Base-by-base conservation (phyloP, 768 basidiomycete genomes). In the Xerocomus brunneocitrinus region DNA sequence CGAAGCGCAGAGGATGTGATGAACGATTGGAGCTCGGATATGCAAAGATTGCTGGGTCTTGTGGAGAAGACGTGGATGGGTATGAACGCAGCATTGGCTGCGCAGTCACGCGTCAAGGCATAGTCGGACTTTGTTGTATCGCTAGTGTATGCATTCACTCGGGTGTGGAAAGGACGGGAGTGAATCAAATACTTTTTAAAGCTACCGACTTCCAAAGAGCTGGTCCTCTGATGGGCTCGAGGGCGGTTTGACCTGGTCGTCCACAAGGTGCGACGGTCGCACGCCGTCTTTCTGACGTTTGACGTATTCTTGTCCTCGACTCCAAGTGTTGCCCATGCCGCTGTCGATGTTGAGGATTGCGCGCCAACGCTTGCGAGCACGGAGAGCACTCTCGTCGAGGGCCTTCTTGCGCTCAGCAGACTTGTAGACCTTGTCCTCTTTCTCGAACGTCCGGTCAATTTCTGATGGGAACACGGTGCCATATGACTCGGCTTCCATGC, bases 51-150 rank as follows among this genome's bases (percentile, higher is more conserved):
- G 64, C 77, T 99, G 55, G 82, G 88, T 16, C 72, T 97, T 39
- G 90, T 94, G 13, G 97, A 99, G 75, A 98, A 98, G 81, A 93
- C 92, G n/a, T 97, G 95, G 91, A 93, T 93, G 91, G 88, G 87
- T 35, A 86, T 93, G 80, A 92, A 92, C 59, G 90, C 91, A 32
- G 90, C 91, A 10, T 82, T 89, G 67, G 90, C 91, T 44, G 90
- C 90, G 22, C 87, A 89, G 60, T 83, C 87, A 47, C 77, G 84
- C 55, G 73, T 74, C 57, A 79, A 77, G 57, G 73, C 73, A 61
- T 76, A 68, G 62, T 49, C 40, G 40, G n/a, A 53, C 43, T 45
- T 47, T 56, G 51, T 46, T 58, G 58, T 60, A 62, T 53, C 54
- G 38, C 58, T 59, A 62, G 34, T 35, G 25, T 53, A 52, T 43